Evolutionary conservation across 2,329 filamentous ascomycete species (phyloP).

Genomic region (Alternaria ventricosa): DNA sequence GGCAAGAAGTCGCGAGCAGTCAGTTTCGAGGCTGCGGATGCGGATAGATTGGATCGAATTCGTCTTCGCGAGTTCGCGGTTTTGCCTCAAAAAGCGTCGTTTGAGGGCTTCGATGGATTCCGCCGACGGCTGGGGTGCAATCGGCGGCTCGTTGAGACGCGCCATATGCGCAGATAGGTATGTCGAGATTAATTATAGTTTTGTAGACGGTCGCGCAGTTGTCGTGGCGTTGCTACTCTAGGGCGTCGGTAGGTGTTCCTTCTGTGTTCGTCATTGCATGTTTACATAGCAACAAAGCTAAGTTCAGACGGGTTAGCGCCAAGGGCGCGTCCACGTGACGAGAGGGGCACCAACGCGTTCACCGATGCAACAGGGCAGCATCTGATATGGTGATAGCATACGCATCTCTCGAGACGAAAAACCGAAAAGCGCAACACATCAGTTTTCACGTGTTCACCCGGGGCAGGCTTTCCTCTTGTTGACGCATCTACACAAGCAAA

Average conservation of each 20-base stretch:
- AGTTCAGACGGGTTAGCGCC: neutral
- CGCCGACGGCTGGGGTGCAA: slow-evolving; percentile 55
- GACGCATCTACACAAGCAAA: neutral
- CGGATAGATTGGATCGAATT: slow-evolving; percentile 80
- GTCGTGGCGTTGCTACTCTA: slow-evolving; percentile 9
- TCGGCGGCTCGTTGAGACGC: slow-evolving; percentile 76
- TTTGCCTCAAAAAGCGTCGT: slow-evolving; percentile 80
- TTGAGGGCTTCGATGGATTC: slow-evolving; percentile 74
- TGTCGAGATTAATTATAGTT: slow-evolving; percentile 41
- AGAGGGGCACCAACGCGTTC: slow-evolving; percentile 32
- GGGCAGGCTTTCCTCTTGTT: neutral
- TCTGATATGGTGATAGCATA: neutral
- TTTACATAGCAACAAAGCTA: slow-evolving; percentile 42
- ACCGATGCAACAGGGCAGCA: neutral
- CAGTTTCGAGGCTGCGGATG: slow-evolving; percentile 77
- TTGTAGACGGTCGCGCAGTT: slow-evolving; percentile 8
- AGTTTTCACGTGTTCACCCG: neutral
- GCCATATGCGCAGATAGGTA: slow-evolving; percentile 68
- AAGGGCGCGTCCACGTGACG: slow-evolving; percentile 26
- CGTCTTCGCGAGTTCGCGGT: slow-evolving; percentile 77
- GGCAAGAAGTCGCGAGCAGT: slow-evolving; percentile 75
- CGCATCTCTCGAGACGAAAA: neutral
- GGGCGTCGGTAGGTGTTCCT: slow-evolving; percentile 3
- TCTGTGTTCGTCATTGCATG: slow-evolving; percentile 22
- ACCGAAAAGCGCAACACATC: neutral